Base-by-base conservation (phyloP, 768 basidiomycete genomes). In the Hygrophoropsis aurantiaca region DNA sequence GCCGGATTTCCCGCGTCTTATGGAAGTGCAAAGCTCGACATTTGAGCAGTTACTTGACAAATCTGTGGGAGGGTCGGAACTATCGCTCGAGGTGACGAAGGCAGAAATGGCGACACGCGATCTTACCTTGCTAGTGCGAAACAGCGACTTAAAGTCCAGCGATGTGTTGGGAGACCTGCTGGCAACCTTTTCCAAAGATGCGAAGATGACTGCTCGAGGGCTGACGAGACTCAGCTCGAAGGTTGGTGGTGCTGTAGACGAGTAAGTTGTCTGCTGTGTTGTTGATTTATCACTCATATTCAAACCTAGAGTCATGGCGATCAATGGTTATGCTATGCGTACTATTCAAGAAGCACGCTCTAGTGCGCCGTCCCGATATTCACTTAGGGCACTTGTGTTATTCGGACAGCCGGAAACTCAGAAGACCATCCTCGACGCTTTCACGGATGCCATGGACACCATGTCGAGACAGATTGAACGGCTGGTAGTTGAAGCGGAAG, bases 21-120 rank as follows among this genome's bases (percentile, higher is more conserved):
- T 82, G 26, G 71, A 82, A 11, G 71, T 81, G 4, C 84, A 90
- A 52, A 77, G 75, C 48, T 69, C 76, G 35, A 77, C 77, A 2
- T 81, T 90, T 46, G 84, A 81, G 44, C 72, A 85, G 52, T 64
- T 90, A 15, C 60, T 85, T 20, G 80, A 79, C 40, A 79, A 81
- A 38, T 72, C 82, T 0, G 71, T 75, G 0, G 81, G 83, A 2
- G 77, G 80, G 1, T 79, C 83, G 0, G 73, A 72, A 5, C 60
- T 91, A 30, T 79, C 85, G 4, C 58, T 87, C 36, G 79, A 87
- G 46, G 77, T 91, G 52, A 81, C 87, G 65, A 84, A 82, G 61
- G 82, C 86, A 11, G 84, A 90, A 55, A 82, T 90, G 78, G 89
- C 87, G 11, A 86, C 84, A 1, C 69, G 64, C 19, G 88, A 91